phyloP scores from a whole-genome alignment of 306 rosid genomes.

The Leucaena leucocephala region DNA sequence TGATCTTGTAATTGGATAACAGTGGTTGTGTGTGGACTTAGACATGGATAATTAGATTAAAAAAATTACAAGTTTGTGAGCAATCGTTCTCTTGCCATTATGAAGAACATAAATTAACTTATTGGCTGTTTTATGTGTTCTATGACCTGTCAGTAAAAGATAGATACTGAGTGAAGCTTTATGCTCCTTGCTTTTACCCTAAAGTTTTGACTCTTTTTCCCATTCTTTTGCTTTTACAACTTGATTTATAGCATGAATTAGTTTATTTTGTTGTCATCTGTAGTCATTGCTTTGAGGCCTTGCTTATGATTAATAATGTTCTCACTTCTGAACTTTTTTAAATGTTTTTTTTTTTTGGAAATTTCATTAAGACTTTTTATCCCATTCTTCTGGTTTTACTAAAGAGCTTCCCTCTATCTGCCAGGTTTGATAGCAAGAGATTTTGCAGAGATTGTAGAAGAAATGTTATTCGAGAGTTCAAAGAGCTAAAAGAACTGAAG shows the following conservation, averaged over 20 bases:
- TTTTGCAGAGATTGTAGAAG: slow-evolving; percentile 99
- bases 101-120: slow-evolving; percentile 24
- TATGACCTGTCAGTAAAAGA: neutral
- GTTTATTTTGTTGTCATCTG: slow-evolving; percentile 30
- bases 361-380: slow-evolving; percentile 21
- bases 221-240: neutral
- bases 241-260: slow-evolving; percentile 21
- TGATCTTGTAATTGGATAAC: neutral
- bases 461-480: slow-evolving; percentile 96
- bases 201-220: slow-evolving; percentile 3
- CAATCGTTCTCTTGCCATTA: slow-evolving; percentile 28
- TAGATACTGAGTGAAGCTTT: neutral
- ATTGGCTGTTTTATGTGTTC: slow-evolving; percentile 20
- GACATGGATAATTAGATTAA: neutral
- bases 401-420: slow-evolving; percentile 36
- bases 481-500: slow-evolving; percentile 94
- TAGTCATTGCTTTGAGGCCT: slow-evolving; percentile 23
- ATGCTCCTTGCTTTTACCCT: neutral
- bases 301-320: neutral
- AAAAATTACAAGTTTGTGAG: neutral
- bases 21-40: neutral
- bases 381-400: slow-evolving; percentile 21
- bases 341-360: neutral
- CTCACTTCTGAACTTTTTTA: neutral
- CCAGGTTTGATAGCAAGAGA: slow-evolving; percentile 99